Percentiles rank a stretch among this genome's conserved stretches.
These are phyloP conservation scores for Tetracladium marchalianum DNA, from an alignment of 495 filamentous ascomycete genomes.

Conservation along the genomic window DNA sequence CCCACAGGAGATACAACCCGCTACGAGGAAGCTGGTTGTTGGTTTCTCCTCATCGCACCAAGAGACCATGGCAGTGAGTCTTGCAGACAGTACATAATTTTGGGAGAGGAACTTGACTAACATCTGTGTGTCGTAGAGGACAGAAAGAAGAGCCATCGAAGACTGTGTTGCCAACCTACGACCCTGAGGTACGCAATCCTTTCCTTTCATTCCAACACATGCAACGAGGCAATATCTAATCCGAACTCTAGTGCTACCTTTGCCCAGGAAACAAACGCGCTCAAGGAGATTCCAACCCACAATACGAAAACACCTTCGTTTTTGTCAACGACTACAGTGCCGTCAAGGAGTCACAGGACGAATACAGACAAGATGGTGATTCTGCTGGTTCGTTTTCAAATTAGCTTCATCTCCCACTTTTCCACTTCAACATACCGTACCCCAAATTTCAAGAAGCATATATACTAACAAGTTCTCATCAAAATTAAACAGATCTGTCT, in stretches of 20 bases:
- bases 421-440: background rate
- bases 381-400: slow-evolving; percentile 26
- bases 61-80: slow-evolving; percentile 96
- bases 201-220: background rate
- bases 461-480: too few relatives aligned
- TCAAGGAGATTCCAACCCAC: slow-evolving; percentile 77
- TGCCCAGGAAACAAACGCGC: slow-evolving; percentile 92
- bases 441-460: too few relatives aligned
- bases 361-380: slow-evolving; percentile 45
- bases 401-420: background rate
- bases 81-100: background rate
- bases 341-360: slow-evolving; percentile 83
- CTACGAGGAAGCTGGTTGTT: slow-evolving; percentile 82
- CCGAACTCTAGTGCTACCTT: slow-evolving; percentile 63
- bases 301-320: slow-evolving; percentile 78
- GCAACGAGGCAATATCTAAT: slow-evolving; percentile 2
- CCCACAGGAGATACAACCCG: slow-evolving; percentile 89
- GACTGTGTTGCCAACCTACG: slow-evolving; percentile 67
- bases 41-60: slow-evolving; percentile 90
- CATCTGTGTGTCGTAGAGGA: slow-evolving; percentile 44
- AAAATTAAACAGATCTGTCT: slow-evolving; percentile 44
- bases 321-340: slow-evolving; percentile 98
- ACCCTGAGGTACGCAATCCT: slow-evolving; percentile 47
- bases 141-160: slow-evolving; percentile 78
- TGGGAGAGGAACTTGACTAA: background rate